Evolutionary conservation across 176 grass and related monocot genomes (phyloP).

Genomic region (Pontederia paniculata): DNA sequence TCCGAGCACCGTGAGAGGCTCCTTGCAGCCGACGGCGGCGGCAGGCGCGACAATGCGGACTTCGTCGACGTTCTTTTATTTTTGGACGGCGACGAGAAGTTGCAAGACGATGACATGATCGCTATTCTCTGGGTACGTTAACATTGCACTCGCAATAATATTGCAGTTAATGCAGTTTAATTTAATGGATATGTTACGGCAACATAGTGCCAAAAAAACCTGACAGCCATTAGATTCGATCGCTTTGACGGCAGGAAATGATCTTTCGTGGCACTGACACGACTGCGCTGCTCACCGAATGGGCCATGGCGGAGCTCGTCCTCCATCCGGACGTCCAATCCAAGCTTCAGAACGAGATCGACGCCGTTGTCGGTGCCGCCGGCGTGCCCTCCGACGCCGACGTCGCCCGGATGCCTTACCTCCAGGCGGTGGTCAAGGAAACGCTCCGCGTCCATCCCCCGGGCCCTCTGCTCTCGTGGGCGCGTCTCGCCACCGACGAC

Average conservation of each 20-base stretch:
- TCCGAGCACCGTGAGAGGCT: constrained; percentile 25
- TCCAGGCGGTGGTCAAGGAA: constrained; percentile 62
- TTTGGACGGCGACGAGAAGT: constrained; percentile 47
- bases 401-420: constrained; percentile 41
- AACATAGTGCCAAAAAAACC: background rate
- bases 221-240: background rate
- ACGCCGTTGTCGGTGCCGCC: background rate
- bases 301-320: constrained; percentile 64
- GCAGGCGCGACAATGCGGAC: constrained; percentile 26
- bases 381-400: constrained; percentile 27
- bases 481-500: constrained; percentile 52
- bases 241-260: constrained; percentile 42
- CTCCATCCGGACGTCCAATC: constrained; percentile 33
- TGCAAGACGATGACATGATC: constrained; percentile 55
- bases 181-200: background rate
- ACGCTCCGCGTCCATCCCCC: constrained; percentile 52
- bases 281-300: constrained; percentile 64
- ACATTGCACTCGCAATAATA: background rate
- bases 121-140: constrained; percentile 57
- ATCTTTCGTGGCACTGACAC: constrained; percentile 76
- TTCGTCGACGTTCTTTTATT: constrained; percentile 65
- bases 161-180: background rate
- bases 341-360: constrained; percentile 34
- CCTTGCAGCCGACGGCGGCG: background rate
- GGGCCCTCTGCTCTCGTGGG: constrained; percentile 58